phyloP scores from a whole-genome alignment of 1,284 basidiomycete species.

The Ganoderma lingzhi region DNA sequence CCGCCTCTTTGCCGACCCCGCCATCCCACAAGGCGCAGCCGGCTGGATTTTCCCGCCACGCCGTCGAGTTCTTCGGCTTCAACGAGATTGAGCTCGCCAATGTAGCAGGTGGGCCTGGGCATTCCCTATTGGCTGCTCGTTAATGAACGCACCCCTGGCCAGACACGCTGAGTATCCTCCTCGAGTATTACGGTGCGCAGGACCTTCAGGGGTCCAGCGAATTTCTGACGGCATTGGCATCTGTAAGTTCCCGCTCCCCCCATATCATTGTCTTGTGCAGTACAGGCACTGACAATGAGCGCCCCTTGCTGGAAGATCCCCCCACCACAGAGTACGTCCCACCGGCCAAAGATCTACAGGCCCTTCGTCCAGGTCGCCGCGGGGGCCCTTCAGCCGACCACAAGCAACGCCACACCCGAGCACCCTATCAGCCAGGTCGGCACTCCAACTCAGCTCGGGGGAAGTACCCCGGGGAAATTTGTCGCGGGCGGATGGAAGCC shows the following conservation, averaged over 20 bases:
- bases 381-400: constrained; percentile 16
- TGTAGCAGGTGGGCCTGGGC: constrained; percentile 61
- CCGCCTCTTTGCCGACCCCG: constrained; percentile 50
- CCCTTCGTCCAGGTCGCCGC: constrained; percentile 35
- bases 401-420: constrained; percentile 22
- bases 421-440: constrained; percentile 26
- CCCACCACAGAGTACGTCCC: constrained; percentile 45
- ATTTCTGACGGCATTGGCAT: constrained; percentile 58
- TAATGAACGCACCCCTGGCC: neutral
- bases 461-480: constrained; percentile 33
- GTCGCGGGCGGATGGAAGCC: constrained; percentile 36
- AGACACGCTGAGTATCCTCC: constrained; percentile 71
- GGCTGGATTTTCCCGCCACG: constrained; percentile 72
- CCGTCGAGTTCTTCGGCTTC: constrained; percentile 71
- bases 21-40: constrained; percentile 77
- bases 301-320: constrained; percentile 46
- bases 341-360: constrained; percentile 37
- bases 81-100: constrained; percentile 61
- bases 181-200: constrained; percentile 78
- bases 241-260: constrained; percentile 50
- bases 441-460: constrained; percentile 29
- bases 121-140: neutral
- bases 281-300: constrained; percentile 8
- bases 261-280: constrained; percentile 10
- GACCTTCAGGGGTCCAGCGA: constrained; percentile 55